These are phyloP conservation scores for Rhynchosporium graminicola DNA, from an alignment of 2,329 filamentous ascomycete species.

Conservation along the genomic window DNA sequence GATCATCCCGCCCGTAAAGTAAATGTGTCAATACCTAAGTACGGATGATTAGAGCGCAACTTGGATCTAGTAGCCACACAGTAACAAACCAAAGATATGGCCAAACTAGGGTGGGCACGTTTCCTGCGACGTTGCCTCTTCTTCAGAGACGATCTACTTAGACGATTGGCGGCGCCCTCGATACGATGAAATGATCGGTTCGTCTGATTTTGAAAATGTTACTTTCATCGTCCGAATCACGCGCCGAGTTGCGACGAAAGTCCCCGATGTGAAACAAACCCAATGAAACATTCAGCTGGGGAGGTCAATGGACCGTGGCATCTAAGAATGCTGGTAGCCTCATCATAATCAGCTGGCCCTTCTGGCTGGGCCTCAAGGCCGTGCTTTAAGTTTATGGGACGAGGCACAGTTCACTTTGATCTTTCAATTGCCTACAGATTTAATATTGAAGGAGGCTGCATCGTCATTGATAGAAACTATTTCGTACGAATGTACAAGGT, in stretches of 20 bases:
- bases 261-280: neutral
- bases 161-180: slow-evolving; percentile 1
- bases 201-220: slow-evolving; percentile 6
- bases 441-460: slow-evolving; percentile 3
- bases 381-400: slow-evolving; percentile 3
- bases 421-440: neutral
- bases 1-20: neutral
- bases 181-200: slow-evolving; percentile 1
- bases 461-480: neutral
- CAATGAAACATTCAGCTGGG: neutral
- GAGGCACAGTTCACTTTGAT: neutral
- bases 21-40: neutral
- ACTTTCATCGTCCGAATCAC: slow-evolving; percentile 9
- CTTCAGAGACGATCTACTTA: neutral
- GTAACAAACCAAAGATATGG: neutral
- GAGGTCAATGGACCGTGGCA: neutral
- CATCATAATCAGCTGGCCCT: neutral
- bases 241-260: neutral
- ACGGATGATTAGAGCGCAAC: too few relatives aligned
- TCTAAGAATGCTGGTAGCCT: neutral
- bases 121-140: neutral
- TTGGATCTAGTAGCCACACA: neutral
- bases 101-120: too few relatives aligned
- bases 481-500: too few relatives aligned
- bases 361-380: neutral